These are phyloP conservation scores for Spathaspora gorwiae DNA, from an alignment of 805 yeast genomes.

Conservation along the genomic window DNA sequence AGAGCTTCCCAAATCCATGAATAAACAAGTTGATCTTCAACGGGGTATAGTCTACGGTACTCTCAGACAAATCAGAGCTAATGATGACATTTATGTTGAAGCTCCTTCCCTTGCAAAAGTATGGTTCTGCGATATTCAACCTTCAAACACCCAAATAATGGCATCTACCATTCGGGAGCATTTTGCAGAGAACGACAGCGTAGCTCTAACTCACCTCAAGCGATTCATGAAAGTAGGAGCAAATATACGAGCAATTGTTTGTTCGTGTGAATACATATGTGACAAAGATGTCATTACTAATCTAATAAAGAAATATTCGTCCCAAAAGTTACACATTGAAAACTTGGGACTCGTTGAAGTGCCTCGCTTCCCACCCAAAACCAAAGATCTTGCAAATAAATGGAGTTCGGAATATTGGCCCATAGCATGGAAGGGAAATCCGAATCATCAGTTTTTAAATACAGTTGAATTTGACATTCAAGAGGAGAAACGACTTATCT, in stretches of 20 bases:
- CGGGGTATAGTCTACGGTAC: conserved; percentile 41
- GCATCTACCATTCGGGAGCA: conserved; percentile 22
- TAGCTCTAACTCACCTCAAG: conserved; percentile 45
- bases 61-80: conserved; percentile 42
- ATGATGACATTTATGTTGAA: conserved; percentile 13
- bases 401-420: conserved; percentile 86
- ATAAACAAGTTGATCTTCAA: conserved; percentile 39
- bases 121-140: conserved; percentile 47
- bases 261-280: conserved; percentile 35
- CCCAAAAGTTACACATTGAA: neutral
- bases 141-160: conserved; percentile 27
- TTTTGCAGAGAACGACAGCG: conserved; percentile 21
- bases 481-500: conserved; percentile 29
- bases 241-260: conserved; percentile 40
- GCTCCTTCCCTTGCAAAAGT: conserved; percentile 29
- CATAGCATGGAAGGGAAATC: conserved; percentile 89
- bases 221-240: conserved; percentile 41
- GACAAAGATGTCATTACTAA: conserved; percentile 7
- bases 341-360: conserved; percentile 27
- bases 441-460: conserved; percentile 64
- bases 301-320: neutral
- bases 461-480: conserved; percentile 48
- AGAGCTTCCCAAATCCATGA: neutral
- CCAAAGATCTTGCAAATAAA: conserved; percentile 56
- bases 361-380: conserved; percentile 63